Evolutionary conservation across 306 rosid species (phyloP).

Genomic region (Clitoria ternatea): DNA sequence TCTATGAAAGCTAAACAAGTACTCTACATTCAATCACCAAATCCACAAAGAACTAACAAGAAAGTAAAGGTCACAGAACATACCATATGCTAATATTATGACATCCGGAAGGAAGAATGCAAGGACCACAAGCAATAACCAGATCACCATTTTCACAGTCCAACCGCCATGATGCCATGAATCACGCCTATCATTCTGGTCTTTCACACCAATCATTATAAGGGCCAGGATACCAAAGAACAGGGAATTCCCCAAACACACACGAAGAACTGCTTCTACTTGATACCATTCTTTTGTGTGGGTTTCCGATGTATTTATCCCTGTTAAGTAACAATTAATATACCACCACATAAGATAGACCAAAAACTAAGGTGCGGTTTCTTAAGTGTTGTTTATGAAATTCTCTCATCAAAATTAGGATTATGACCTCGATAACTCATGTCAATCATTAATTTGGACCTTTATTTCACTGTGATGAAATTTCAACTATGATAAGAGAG

Average conservation of each 20-base stretch:
- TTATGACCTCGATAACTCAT: no score
- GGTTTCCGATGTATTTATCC: constrained; percentile 61
- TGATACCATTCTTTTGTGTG: constrained; percentile 78
- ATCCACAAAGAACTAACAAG: neutral
- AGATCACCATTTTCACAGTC: constrained; percentile 68
- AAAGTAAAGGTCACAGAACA: constrained; percentile 17
- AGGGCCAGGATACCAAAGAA: constrained; percentile 72
- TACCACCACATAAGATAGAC: neutral
- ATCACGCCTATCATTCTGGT: constrained; percentile 90
- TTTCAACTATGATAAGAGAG: no score
- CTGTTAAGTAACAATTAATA: constrained; percentile 30
- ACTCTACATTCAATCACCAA: neutral
- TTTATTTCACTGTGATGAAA: no score
- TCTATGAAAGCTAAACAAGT: neutral
- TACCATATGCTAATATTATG: constrained; percentile 61
- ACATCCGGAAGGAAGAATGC: constrained; percentile 79
- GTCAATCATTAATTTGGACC: no score
- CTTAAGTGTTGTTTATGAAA: no score
- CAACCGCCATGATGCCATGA: constrained; percentile 98
- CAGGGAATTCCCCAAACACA: constrained; percentile 88
- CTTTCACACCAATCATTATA: constrained; percentile 92
- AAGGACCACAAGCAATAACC: constrained; percentile 79
- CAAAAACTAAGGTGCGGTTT: no score
- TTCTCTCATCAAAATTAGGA: no score
- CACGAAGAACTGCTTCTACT: constrained; percentile 89